Evolutionary conservation across 495 filamentous ascomycete genomes (phyloP).

Genomic region (Cercophora newfieldiana): DNA sequence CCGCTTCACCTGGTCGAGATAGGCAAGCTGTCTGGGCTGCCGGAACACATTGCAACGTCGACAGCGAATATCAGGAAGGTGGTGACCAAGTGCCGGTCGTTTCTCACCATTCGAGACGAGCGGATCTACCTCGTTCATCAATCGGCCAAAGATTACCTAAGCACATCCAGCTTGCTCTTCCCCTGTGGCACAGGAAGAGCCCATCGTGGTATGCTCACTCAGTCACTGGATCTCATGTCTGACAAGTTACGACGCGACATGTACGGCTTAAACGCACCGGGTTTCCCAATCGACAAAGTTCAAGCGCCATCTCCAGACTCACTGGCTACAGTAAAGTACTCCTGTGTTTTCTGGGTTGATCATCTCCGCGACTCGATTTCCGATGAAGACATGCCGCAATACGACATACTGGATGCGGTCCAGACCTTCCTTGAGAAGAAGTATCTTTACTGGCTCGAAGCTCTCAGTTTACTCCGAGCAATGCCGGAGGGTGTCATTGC

Average conservation of each 20-base stretch:
- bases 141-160: constrained; percentile 43
- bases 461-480: constrained; percentile 34
- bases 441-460: constrained; percentile 31
- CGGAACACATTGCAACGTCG: not conserved
- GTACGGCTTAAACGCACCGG: constrained; percentile 19
- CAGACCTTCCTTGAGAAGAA: constrained; percentile 14
- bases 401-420: constrained; percentile 11
- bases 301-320: constrained; percentile 33
- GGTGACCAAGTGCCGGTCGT: constrained; percentile 11
- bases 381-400: not conserved
- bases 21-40: not conserved
- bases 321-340: constrained; percentile 34
- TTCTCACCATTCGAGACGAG: constrained; percentile 32
- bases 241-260: constrained; percentile 22
- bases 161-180: not conserved
- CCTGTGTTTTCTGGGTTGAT: constrained; percentile 42
- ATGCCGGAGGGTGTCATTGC: constrained; percentile 28
- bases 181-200: constrained; percentile 29
- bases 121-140: constrained; percentile 41
- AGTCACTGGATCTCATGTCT: constrained; percentile 31
- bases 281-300: constrained; percentile 19
- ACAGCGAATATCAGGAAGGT: not conserved
- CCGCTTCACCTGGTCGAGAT: not conserved
- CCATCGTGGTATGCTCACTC: constrained; percentile 28
- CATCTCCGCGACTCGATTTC: constrained; percentile 30